Percentiles rank a stretch among this genome's conserved stretches.
Conservation (phyloP, 2,329 filamentous ascomycete species). For the Onygenales sp. region DNA sequence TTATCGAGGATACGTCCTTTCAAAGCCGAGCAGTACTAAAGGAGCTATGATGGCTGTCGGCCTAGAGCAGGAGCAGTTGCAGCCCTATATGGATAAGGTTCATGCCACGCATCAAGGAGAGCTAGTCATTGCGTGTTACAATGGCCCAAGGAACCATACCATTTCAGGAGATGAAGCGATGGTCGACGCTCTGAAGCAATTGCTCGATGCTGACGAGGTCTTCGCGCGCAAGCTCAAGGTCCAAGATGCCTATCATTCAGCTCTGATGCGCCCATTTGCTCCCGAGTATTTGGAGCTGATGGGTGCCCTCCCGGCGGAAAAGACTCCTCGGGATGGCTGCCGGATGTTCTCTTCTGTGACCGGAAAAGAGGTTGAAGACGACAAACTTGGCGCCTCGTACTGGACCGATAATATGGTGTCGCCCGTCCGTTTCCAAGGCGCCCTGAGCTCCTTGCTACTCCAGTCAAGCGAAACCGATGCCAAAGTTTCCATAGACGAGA, state of each 20-base stretch:
- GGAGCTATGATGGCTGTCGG: conserved; percentile 26
- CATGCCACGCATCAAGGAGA: conserved; percentile 1
- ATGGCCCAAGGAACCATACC: conserved; percentile 23
- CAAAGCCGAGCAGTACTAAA: neutral
- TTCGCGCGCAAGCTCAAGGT: conserved; percentile 21
- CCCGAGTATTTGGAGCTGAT: conserved; percentile 18
- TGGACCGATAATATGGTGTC: conserved; percentile 13
- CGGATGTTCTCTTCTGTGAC: conserved; percentile 11
- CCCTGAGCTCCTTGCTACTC: conserved; percentile 2
- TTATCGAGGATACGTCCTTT: conserved; percentile 14
- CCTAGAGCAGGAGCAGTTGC: conserved; percentile 7
- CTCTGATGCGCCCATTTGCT: conserved; percentile 19
- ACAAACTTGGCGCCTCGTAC: conserved; percentile 6
- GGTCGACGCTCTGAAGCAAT: conserved; percentile 12
- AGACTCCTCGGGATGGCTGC: neutral
- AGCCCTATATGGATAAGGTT: conserved; percentile 3
- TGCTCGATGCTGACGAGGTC: conserved; percentile 11
- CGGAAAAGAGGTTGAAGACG: conserved; percentile 6
- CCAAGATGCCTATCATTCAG: conserved; percentile 25
- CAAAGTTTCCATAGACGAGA: conserved; percentile 1
- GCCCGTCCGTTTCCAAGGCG: conserved; percentile 11
- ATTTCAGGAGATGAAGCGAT: conserved; percentile 20
- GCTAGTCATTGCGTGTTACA: conserved; percentile 20
- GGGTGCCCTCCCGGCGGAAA: neutral
- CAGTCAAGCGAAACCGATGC: conserved; percentile 1